Percentiles rank a stretch among this genome's conserved stretches.
phyloP scores from a whole-genome alignment of 129 eudicot genomes.

The Pulicaria dysenterica region DNA sequence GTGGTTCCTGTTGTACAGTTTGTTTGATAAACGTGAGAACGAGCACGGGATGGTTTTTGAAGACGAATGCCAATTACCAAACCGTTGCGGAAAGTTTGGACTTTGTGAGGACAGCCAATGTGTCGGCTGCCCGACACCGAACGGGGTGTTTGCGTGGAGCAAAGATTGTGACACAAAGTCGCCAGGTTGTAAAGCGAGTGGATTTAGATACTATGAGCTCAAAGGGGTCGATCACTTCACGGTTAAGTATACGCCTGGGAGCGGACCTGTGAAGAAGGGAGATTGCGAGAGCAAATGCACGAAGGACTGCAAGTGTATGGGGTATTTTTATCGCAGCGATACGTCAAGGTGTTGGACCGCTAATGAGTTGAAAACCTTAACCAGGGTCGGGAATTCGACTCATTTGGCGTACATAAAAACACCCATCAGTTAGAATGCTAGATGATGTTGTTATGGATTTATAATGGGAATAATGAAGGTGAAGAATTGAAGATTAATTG shows the following conservation, averaged over 20 bases:
- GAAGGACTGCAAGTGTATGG: constrained; percentile 63
- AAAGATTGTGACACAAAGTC: constrained; percentile 36
- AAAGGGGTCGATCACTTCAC: constrained; percentile 60
- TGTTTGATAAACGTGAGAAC: constrained; percentile 25
- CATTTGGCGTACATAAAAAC: constrained; percentile 51
- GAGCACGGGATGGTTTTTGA: neutral
- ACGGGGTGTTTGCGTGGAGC: constrained; percentile 55
- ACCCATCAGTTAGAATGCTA: too few relatives aligned
- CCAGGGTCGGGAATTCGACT: constrained; percentile 40
- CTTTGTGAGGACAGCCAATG: constrained; percentile 54
- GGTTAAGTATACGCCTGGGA: constrained; percentile 37
- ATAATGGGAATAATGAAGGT: neutral
- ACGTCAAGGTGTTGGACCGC: constrained; percentile 57
- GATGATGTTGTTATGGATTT: too few relatives aligned
- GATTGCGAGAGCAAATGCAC: constrained; percentile 45
- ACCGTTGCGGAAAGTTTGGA: constrained; percentile 49
- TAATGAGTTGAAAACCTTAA: constrained; percentile 47
- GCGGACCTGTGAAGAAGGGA: constrained; percentile 35
- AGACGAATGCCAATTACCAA: constrained; percentile 54
- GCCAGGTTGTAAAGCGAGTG: constrained; percentile 32
- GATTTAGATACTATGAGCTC: constrained; percentile 44
- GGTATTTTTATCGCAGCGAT: constrained; percentile 50
- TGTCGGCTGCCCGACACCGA: constrained; percentile 50
- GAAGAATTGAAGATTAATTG: neutral
- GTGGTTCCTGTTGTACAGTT: constrained; percentile 42